phyloP scores from a whole-genome alignment of 805 yeast genomes.

The Nakazawaea ishiwadae region DNA sequence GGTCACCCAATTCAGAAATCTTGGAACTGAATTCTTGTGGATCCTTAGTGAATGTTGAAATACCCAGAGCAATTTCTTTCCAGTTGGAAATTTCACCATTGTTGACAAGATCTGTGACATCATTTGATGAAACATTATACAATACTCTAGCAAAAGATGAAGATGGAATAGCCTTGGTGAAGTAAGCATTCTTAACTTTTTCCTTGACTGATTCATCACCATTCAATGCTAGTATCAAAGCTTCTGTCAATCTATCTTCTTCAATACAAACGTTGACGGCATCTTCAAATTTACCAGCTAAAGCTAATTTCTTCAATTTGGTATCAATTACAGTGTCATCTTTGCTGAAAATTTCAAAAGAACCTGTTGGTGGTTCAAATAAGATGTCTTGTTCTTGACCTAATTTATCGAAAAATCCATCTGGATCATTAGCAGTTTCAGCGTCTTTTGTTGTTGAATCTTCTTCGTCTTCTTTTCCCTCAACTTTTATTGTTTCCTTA shows the following conservation, averaged over 20 bases:
- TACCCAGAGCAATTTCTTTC: constrained; percentile 74
- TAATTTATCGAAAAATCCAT: constrained; percentile 30
- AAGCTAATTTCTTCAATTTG: constrained; percentile 43
- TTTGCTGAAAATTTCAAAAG: constrained; percentile 35
- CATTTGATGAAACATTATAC: constrained; percentile 52
- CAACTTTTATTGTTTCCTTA: constrained; percentile 30
- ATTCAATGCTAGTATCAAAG: constrained; percentile 73
- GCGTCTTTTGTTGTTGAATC: constrained; percentile 19
- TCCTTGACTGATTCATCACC: constrained; percentile 58
- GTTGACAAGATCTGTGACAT: constrained; percentile 63
- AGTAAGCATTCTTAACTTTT: constrained; percentile 69
- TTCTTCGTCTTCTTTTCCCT: constrained; percentile 16
- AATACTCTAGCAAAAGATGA: constrained; percentile 69
- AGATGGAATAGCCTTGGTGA: constrained; percentile 46
- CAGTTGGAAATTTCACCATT: constrained; percentile 77
- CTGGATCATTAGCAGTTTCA: constrained; percentile 26
- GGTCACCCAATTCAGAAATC: constrained; percentile 70
- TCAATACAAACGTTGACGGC: constrained; percentile 69
- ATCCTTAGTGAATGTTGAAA: constrained; percentile 51
- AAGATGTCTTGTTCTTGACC: constrained; percentile 2
- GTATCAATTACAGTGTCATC: constrained; percentile 38
- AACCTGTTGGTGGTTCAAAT: constrained; percentile 48
- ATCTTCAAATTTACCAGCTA: constrained; percentile 55
- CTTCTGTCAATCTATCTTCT: constrained; percentile 65
- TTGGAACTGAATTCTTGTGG: constrained; percentile 46